Conservation (phyloP, 371 early-diverging fungal genomes). For the Blakeslea trispora region DNA sequence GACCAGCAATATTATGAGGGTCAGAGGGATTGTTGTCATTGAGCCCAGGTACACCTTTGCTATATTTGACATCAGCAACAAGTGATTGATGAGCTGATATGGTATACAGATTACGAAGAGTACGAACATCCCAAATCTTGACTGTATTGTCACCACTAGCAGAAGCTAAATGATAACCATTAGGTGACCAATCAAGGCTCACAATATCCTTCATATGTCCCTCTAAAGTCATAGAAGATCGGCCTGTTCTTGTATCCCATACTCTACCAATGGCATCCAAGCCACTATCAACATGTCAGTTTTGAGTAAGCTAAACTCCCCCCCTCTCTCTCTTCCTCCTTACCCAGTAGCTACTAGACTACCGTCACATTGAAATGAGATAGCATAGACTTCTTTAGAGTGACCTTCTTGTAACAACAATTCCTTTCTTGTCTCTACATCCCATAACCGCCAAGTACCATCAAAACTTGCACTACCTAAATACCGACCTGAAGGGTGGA, state of each 20-base stretch:
- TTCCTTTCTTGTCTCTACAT: conserved; percentile 73
- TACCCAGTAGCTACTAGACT: conserved; percentile 89
- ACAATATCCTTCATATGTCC: conserved; percentile 93
- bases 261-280: conserved; percentile 89
- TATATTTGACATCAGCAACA: conserved; percentile 82
- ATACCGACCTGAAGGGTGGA: conserved; percentile 90
- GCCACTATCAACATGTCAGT: conserved; percentile 55
- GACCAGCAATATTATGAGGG: conserved; percentile 47
- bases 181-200: conserved; percentile 89
- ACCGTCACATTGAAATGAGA: conserved; percentile 92
- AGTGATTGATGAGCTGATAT: conserved; percentile 93
- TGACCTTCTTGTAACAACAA: conserved; percentile 94
- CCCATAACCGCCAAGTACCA: conserved; percentile 96
- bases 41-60: conserved; percentile 30
- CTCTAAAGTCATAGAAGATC: conserved; percentile 83
- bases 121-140: conserved; percentile 92
- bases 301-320: neutral
- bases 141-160: conserved; percentile 84
- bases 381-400: conserved; percentile 86
- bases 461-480: conserved; percentile 91
- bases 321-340: conserved; percentile 1
- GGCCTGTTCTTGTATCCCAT: conserved; percentile 95
- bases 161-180: conserved; percentile 83
- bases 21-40: conserved; percentile 26
- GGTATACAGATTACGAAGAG: conserved; percentile 72